Evolutionary conservation across 169 alveolate species (phyloP), one percentile per base, ranked within the genome.

Genomic region (Plasmodium cynomolgi): DNA sequence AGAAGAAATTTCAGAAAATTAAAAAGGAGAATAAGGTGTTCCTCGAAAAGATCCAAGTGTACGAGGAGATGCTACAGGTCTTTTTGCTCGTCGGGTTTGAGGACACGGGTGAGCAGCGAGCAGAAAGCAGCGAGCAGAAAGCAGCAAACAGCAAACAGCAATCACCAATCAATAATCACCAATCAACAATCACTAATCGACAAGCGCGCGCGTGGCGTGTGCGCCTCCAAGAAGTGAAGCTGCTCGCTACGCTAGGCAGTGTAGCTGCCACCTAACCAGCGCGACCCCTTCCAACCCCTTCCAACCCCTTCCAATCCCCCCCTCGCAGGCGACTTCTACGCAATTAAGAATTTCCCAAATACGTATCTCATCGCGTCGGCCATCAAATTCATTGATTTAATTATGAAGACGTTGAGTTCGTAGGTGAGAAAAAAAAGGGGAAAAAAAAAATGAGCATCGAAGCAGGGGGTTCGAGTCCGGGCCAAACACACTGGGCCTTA

Each of bases 61-160:
- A 80, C 41, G 94, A 90, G 54, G 94, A 90, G 83, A 90, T 90
- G 94, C 50, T 90, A 3, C 68, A 58, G 47, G 83, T 90, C 9
- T 80, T 90, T 90, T 58, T 90, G 39, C 74, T 90, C n/a, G 94
- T 90, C 77, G 94, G 94, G 9, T 90, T 90, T 68, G 91, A 90
- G 50, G 94, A 90, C 50, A 80, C 94, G 26, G 94, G 94, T 90
- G 44, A 68, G 79, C n/a, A n/a, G n/a, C n/a, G n/a, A n/a, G n/a
- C n/a, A n/a, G n/a, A n/a, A n/a, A n/a, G n/a, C n/a, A n/a, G n/a
- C n/a, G n/a, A n/a, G n/a, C n/a, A n/a, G n/a, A n/a, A n/a, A n/a
- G n/a, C n/a, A n/a, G n/a, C n/a, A n/a, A n/a, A n/a, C n/a, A n/a
- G n/a, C n/a, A n/a, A n/a, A n/a, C n/a, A n/a, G n/a, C n/a, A n/a